These are phyloP conservation scores for Pisolithus marmoratus DNA, from an alignment of 768 basidiomycete species.

Conservation along the genomic window DNA sequence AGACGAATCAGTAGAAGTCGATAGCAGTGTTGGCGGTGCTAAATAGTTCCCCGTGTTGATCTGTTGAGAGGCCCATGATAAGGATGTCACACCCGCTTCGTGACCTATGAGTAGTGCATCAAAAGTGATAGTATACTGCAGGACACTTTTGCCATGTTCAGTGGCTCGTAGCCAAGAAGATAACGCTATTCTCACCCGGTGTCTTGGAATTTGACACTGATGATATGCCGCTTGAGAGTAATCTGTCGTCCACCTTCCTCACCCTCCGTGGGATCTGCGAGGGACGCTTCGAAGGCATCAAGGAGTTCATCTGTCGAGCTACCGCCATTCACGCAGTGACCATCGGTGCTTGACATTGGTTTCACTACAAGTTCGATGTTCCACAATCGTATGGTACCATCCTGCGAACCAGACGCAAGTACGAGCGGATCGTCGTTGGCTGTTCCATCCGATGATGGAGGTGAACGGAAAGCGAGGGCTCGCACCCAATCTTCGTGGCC, in stretches of 20 bases:
- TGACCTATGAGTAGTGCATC: conserved; percentile 96
- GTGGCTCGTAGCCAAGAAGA: conserved; percentile 21
- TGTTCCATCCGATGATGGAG: conserved; percentile 16
- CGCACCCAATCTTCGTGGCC: conserved; percentile 98
- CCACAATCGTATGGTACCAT: conserved; percentile 92
- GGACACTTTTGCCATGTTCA: conserved; percentile 24
- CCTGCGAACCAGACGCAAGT: conserved; percentile 93
- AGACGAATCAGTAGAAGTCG: conserved; percentile 92
- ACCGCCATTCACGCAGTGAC: conserved; percentile 15
- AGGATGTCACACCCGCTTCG: conserved; percentile 84
- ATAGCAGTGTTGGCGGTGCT: conserved; percentile 57
- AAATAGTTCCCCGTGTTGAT: conserved; percentile 10
- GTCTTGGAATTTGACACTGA: conserved; percentile 52
- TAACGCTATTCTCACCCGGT: conserved; percentile 11
- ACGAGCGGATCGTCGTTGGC: conserved; percentile 41
- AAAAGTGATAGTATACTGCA: conserved; percentile 75
- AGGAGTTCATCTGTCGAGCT: conserved; percentile 66
- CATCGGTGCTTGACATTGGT: conserved; percentile 6
- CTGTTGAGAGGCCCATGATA: conserved; percentile 68
- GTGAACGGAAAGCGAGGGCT: conserved; percentile 59
- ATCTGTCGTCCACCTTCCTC: conserved; percentile 84
- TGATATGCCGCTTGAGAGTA: conserved; percentile 78
- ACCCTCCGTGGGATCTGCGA: conserved; percentile 62
- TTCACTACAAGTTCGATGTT: conserved; percentile 55
- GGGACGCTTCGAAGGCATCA: conserved; percentile 81